Percentiles rank a stretch among this genome's conserved stretches.
phyloP scores from a whole-genome alignment of 352 stramenopile genomes.

The Phytopythium ostracodes region DNA sequence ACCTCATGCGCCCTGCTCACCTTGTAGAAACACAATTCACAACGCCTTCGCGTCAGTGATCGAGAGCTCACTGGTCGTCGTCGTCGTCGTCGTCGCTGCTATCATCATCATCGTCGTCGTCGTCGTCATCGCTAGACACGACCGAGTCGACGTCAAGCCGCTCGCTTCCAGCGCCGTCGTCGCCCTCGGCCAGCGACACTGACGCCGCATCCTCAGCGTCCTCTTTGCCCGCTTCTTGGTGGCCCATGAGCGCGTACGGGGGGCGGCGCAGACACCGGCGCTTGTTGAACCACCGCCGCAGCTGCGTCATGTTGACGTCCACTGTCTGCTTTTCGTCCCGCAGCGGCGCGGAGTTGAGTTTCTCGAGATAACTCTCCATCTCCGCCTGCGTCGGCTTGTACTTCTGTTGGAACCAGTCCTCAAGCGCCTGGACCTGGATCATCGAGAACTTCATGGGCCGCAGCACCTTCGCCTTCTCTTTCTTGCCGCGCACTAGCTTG shows the following conservation, averaged over 20 bases:
- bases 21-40: constrained; percentile 4
- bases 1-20: neutral
- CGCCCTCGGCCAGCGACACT: constrained; percentile 26
- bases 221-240: constrained; percentile 56
- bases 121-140: constrained; percentile 15
- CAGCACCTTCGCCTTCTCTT: constrained; percentile 43
- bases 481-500: constrained; percentile 8
- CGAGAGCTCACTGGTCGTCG: constrained; percentile 9
- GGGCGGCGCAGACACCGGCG: constrained; percentile 74
- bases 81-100: constrained; percentile 27
- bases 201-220: constrained; percentile 19
- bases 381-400: constrained; percentile 81
- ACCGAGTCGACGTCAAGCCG: constrained; percentile 3
- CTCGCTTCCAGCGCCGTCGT: constrained; percentile 45
- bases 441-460: constrained; percentile 87
- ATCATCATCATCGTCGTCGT: constrained; percentile 26
- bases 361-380: constrained; percentile 70
- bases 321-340: constrained; percentile 73
- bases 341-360: constrained; percentile 66
- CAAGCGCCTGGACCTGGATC: constrained; percentile 72
- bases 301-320: constrained; percentile 85
- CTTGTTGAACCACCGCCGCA: constrained; percentile 86
- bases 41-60: neutral
- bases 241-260: constrained; percentile 81
- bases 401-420: constrained; percentile 84